These are phyloP conservation scores for Tricladium varicosporioides DNA, from an alignment of 2,329 filamentous ascomycete species.

Conservation along the genomic window DNA sequence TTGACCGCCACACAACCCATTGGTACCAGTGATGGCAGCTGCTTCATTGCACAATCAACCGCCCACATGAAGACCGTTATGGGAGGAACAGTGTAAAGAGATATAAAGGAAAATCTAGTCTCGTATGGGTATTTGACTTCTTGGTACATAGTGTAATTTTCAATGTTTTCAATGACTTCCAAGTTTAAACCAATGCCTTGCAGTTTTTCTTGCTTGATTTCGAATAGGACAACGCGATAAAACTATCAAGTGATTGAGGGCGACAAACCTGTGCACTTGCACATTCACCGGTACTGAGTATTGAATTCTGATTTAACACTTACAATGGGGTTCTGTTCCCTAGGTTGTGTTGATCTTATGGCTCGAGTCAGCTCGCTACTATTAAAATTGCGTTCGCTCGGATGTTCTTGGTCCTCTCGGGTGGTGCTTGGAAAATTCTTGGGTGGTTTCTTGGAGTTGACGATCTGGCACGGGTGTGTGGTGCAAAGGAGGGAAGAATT, in stretches of 20 bases:
- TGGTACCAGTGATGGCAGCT: constrained; percentile 30
- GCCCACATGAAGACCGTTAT: constrained; percentile 28
- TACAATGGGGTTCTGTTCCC: too few relatives aligned
- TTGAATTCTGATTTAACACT: too few relatives aligned
- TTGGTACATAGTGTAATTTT: constrained; percentile 26
- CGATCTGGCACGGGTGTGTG: too few relatives aligned
- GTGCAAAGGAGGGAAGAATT: neutral
- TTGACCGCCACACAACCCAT: constrained; percentile 25
- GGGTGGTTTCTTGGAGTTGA: too few relatives aligned
- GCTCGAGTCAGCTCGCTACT: too few relatives aligned
- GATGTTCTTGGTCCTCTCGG: too few relatives aligned
- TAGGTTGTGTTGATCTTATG: too few relatives aligned
- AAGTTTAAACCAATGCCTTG: constrained; percentile 6
- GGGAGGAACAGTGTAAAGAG: constrained; percentile 23
- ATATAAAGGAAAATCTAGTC: neutral
- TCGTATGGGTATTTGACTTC: constrained; percentile 15
- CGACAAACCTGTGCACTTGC: neutral
- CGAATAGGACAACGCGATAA: neutral
- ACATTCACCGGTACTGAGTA: too few relatives aligned
- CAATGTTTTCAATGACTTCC: constrained; percentile 3
- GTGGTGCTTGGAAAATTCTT: too few relatives aligned
- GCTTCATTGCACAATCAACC: constrained; percentile 30
- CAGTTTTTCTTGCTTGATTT: neutral
- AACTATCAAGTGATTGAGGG: neutral
- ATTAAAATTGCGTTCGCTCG: too few relatives aligned